Percentiles rank a stretch among this genome's conserved stretches.
Evolutionary conservation across 164 flowering plant genomes (phyloP).

Genomic region (Dillenia suffruticosa): DNA sequence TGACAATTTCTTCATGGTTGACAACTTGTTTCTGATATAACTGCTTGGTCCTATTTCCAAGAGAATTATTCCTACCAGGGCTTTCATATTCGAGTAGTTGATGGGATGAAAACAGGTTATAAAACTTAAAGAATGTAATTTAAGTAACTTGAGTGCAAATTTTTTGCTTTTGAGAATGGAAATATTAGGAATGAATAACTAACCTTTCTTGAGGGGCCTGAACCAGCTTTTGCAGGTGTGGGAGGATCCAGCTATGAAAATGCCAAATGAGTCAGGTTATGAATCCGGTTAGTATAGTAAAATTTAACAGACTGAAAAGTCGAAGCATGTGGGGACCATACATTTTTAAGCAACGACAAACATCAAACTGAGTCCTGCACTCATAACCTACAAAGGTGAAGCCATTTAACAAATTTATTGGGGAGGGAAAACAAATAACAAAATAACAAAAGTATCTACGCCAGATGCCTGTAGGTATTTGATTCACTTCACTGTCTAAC

Average conservation of each 20-base stretch:
- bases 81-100: too few species aligned
- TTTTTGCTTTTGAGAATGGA: too few species aligned
- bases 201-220: slow-evolving; percentile 70
- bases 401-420: neutral
- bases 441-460: neutral
- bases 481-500: too few species aligned
- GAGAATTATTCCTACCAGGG: too few species aligned
- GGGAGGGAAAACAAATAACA: neutral
- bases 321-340: neutral
- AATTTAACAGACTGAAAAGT: neutral
- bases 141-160: too few species aligned
- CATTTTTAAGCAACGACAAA: neutral
- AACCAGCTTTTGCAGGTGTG: slow-evolving; percentile 42
- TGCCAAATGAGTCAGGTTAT: slow-evolving; percentile 3
- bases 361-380: neutral
- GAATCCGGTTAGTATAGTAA: neutral
- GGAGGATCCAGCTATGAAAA: slow-evolving; percentile 51
- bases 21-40: too few species aligned
- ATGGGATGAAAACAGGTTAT: too few species aligned
- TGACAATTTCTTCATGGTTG: too few species aligned
- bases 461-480: too few species aligned
- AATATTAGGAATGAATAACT: slow-evolving; percentile 1
- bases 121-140: too few species aligned
- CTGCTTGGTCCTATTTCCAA: too few species aligned
- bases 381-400: neutral